A percentile compares a stretch with the other conserved stretches of the same genome.
Evolutionary conservation across 1,284 basidiomycete species (phyloP).

Genomic region (Phlebopus sp.): DNA sequence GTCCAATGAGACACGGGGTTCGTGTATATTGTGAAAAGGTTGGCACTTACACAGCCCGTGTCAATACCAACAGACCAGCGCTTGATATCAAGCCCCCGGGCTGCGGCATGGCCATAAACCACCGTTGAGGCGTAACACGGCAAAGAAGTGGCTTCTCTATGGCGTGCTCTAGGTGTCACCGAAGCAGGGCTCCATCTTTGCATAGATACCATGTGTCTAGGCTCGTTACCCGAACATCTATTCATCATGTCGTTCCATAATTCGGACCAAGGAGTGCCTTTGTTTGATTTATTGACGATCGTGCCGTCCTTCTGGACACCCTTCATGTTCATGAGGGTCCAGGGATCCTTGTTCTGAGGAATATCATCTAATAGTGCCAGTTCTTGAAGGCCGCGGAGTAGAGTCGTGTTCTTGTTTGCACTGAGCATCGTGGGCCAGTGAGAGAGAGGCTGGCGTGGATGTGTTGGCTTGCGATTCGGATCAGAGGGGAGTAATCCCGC

Average conservation of each 20-base stretch:
- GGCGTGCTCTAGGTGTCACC: background rate
- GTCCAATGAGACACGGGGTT: conserved; percentile 1
- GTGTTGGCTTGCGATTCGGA: conserved; percentile 46
- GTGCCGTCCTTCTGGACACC: conserved; percentile 53
- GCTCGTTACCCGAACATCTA: conserved; percentile 48
- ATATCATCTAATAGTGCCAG: conserved; percentile 57
- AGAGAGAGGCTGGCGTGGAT: conserved; percentile 64
- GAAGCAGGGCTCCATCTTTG: no score
- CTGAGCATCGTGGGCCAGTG: conserved; percentile 47
- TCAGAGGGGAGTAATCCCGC: conserved; percentile 78
- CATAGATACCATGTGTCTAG: no score
- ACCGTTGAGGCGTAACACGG: conserved; percentile 74
- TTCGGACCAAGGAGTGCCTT: conserved; percentile 71
- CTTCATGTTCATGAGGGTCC: conserved; percentile 75
- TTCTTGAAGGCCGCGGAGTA: conserved; percentile 54
- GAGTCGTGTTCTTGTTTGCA: conserved; percentile 18
- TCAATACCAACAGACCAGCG: conserved; percentile 81
- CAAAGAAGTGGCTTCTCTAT: conserved; percentile 31
- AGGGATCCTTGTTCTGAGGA: conserved; percentile 73
- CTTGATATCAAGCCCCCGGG: conserved; percentile 72
- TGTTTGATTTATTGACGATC: conserved; percentile 55
- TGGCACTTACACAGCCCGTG: conserved; percentile 67
- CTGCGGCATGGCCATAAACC: conserved; percentile 82
- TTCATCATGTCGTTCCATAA: conserved; percentile 72
- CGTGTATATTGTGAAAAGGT: background rate